Evolutionary conservation across 1,139 yeast species (phyloP).

Genomic region (Zygosaccharomyces pseudobailii): DNA sequence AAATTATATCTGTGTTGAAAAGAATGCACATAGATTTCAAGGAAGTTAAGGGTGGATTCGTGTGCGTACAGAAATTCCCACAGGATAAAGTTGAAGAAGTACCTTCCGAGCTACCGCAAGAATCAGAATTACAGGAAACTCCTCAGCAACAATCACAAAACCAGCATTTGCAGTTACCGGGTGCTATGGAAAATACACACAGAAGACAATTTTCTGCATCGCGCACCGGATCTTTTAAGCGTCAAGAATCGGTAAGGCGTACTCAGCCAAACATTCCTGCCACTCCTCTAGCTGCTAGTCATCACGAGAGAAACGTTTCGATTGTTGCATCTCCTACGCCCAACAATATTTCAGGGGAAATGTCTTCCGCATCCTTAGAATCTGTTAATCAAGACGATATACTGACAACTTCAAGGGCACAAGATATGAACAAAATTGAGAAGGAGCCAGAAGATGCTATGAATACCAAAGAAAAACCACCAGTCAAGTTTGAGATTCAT

Average conservation of each 20-base stretch:
- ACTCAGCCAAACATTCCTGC: conserved; percentile 37
- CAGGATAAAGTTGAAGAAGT: not conserved
- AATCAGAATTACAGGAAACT: conserved; percentile 3
- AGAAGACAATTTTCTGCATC: conserved; percentile 23
- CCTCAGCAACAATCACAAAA: conserved; percentile 12
- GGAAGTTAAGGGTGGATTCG: conserved; percentile 92
- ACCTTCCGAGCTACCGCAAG: not conserved
- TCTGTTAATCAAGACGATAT: conserved; percentile 40
- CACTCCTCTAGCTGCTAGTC: conserved; percentile 36
- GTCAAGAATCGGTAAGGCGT: conserved; percentile 23
- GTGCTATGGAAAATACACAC: conserved; percentile 16
- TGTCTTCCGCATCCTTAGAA: conserved; percentile 59
- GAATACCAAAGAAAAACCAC: conserved; percentile 38
- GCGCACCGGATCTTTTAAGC: conserved; percentile 27
- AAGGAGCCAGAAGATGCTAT: conserved; percentile 23
- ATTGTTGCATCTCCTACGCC: conserved; percentile 26
- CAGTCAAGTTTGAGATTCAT: conserved; percentile 85
- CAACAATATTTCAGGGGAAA: conserved; percentile 32
- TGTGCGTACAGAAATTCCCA: conserved; percentile 57
- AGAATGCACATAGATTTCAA: conserved; percentile 75
- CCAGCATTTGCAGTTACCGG: conserved; percentile 19
- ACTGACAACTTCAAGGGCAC: conserved; percentile 31
- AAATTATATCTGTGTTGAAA: conserved; percentile 72
- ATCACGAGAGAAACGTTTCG: conserved; percentile 30
- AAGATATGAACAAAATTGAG: conserved; percentile 26